phyloP scores from a whole-genome alignment of 305 asterid genomes.

The Solanum hybrid region DNA sequence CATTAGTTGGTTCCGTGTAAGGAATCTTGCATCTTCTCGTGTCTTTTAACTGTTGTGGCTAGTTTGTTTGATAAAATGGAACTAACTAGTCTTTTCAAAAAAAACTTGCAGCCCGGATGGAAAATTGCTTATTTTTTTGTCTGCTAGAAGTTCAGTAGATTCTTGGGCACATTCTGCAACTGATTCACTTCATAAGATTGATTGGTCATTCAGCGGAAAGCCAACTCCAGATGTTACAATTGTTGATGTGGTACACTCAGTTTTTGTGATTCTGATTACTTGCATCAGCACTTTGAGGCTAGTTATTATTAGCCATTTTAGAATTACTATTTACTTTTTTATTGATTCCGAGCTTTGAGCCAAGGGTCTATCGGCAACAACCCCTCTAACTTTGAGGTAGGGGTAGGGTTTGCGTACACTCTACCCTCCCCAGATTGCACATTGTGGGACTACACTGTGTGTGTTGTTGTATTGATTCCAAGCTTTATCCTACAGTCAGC shows the following conservation, averaged over 20 bases:
- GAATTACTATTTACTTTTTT: neutral
- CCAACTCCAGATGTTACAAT: constrained; percentile 31
- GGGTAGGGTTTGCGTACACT: neutral
- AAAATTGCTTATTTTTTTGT: constrained; percentile 63
- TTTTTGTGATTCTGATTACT: neutral
- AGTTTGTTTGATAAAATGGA: neutral
- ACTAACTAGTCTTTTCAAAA: neutral
- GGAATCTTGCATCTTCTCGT: neutral
- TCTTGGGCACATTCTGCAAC: constrained; percentile 95
- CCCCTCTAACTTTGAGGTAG: neutral
- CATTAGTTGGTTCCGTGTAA: neutral
- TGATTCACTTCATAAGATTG: constrained; percentile 74
- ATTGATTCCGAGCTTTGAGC: neutral
- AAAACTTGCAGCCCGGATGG: constrained; percentile 70
- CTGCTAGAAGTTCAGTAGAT: constrained; percentile 77
- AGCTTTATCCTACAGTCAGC: neutral
- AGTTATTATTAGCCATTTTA: neutral
- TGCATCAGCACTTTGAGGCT: neutral
- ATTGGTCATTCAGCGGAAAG: constrained; percentile 72
- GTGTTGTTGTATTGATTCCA: neutral
- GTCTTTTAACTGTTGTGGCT: neutral
- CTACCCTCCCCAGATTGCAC: neutral
- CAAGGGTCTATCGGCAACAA: neutral
- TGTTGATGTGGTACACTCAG: constrained; percentile 65
- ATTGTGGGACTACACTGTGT: neutral